Evolutionary conservation across 2,329 filamentous ascomycete genomes (phyloP).

Genomic region (Pestalotiopsis fici): DNA sequence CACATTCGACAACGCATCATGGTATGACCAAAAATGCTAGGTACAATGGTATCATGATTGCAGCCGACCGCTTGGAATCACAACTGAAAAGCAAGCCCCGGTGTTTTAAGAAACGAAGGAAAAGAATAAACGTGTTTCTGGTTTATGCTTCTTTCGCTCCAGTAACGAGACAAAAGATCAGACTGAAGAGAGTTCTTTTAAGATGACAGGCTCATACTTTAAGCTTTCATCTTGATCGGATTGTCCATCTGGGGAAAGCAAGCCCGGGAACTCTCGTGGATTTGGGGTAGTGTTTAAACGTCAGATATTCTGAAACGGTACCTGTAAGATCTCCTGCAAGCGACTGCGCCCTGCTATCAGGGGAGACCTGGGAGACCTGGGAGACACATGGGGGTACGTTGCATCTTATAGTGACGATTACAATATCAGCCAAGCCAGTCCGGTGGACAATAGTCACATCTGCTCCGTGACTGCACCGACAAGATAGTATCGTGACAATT

Average conservation of each 20-base stretch:
- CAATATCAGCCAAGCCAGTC: no score
- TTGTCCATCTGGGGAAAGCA: not conserved
- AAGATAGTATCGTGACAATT: no score
- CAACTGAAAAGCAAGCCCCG: not conserved
- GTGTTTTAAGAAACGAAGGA: not conserved
- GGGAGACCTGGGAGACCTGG: not conserved
- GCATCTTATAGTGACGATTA: not conserved
- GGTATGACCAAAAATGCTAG: no score
- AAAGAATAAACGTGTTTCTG: slow-evolving; percentile 3
- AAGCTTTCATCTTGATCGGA: not conserved
- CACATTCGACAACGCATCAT: no score
- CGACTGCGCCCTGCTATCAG: not conserved
- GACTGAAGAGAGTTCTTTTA: not conserved
- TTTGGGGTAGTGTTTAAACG: not conserved
- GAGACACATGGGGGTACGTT: not conserved
- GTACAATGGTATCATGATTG: no score
- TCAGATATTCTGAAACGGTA: slow-evolving; percentile 13
- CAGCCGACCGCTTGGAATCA: not conserved
- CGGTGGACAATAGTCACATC: no score
- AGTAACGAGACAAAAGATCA: not conserved
- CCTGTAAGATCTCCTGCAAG: slow-evolving; percentile 14
- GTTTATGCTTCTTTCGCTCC: not conserved
- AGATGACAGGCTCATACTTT: slow-evolving; percentile 5
- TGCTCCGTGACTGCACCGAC: no score
- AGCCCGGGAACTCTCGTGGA: not conserved